These are phyloP conservation scores for Pouteria glomerata DNA, from an alignment of 148 eudicot genomes.

Conservation along the genomic window DNA sequence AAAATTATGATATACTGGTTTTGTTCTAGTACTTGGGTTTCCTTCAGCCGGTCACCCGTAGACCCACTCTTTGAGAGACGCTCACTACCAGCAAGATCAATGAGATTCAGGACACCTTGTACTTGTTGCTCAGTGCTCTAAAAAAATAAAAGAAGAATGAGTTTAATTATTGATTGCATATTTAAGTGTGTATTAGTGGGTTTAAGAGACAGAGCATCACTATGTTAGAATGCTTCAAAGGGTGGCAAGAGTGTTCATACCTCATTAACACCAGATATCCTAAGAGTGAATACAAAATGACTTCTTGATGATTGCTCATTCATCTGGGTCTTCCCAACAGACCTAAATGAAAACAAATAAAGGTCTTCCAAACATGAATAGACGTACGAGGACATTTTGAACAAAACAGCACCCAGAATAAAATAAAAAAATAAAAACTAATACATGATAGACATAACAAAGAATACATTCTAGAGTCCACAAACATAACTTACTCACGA, in stretches of 20 bases:
- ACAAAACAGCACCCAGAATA: not conserved
- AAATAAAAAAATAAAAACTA: not conserved
- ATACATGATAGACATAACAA: not conserved
- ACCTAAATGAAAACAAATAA: constrained; percentile 36
- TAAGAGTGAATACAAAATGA: constrained; percentile 89
- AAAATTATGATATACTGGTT: not conserved
- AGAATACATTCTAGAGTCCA: not conserved
- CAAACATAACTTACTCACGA: not conserved
- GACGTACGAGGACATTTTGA: not conserved
- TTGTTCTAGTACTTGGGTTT: constrained; percentile 65
- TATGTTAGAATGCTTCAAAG: not conserved
- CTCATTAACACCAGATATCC: constrained; percentile 92
- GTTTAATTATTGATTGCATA: not conserved
- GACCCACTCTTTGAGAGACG: constrained; percentile 98
- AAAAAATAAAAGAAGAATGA: not conserved
- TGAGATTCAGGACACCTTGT: constrained; percentile 86
- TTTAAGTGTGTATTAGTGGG: not conserved
- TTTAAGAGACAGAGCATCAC: too few relatives aligned
- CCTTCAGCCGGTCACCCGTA: constrained; percentile 86
- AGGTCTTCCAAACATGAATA: not conserved
- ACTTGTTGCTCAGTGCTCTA: constrained; percentile 98
- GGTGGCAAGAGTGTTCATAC: constrained; percentile 22
- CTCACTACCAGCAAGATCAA: constrained; percentile 98
- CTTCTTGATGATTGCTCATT: constrained; percentile 98
- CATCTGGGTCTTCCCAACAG: constrained; percentile 93